Percentiles rank a stretch among this genome's conserved stretches.
Conservation (phyloP, 2,329 filamentous ascomycete species). For the Stromatinia cepivora region DNA sequence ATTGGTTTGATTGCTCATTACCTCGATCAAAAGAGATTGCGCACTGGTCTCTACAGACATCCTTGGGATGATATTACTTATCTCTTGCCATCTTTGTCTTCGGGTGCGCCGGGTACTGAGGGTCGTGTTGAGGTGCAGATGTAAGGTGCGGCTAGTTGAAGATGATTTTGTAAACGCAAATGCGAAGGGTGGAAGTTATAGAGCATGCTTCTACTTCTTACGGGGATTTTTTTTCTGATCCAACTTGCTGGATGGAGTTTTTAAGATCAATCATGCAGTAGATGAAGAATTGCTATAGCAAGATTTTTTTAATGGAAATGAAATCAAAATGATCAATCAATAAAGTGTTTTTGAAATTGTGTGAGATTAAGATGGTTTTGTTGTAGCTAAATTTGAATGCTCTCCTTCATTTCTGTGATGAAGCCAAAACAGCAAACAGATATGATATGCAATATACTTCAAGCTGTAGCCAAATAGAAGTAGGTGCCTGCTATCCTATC, state of each 20-base stretch:
- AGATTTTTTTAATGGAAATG: conserved; percentile 20
- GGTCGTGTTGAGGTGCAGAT: conserved; percentile 88
- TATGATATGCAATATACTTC: no score
- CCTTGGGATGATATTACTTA: conserved; percentile 99
- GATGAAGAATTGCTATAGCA: conserved; percentile 19
- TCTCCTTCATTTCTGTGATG: background rate
- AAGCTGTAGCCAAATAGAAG: background rate
- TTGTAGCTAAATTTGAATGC: background rate
- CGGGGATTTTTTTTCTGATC: conserved; percentile 17
- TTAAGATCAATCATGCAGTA: conserved; percentile 17
- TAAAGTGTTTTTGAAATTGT: background rate
- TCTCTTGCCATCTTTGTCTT: conserved; percentile 78
- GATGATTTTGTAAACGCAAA: conserved; percentile 16
- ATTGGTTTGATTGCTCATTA: conserved; percentile 99
- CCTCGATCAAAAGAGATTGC: conserved; percentile 98
- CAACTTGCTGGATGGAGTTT: conserved; percentile 18
- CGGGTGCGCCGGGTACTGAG: conserved; percentile 71
- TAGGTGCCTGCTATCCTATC: background rate
- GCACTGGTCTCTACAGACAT: conserved; percentile 97
- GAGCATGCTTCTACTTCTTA: conserved; percentile 19
- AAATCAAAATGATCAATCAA: conserved; percentile 9
- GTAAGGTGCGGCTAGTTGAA: conserved; percentile 32
- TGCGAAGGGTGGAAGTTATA: conserved; percentile 11
- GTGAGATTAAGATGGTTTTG: background rate
- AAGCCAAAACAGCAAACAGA: background rate